Conservation (phyloP, 164 flowering plant genomes). For the Chimonanthus salicifolius region DNA sequence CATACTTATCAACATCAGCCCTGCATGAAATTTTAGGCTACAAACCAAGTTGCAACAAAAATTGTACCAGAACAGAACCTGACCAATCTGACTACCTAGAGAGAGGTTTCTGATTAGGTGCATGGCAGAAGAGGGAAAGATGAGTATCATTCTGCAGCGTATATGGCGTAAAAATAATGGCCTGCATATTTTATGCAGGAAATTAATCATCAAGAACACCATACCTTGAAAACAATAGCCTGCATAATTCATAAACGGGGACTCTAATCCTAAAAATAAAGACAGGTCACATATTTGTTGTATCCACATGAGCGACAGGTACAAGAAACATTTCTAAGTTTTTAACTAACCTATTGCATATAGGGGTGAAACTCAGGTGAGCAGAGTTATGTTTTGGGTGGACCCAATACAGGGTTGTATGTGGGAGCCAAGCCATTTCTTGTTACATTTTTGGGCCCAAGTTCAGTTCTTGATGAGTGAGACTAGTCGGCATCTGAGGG, state of each 20-base stretch:
- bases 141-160: slow-evolving; percentile 65
- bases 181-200: slow-evolving; percentile 39
- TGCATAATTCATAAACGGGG: no score
- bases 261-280: background rate
- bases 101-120: slow-evolving; percentile 45
- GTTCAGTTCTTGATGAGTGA: no score
- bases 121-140: slow-evolving; percentile 40
- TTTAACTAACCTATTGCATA: background rate
- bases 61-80: background rate
- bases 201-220: background rate
- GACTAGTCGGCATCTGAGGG: no score
- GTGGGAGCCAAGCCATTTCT: no score
- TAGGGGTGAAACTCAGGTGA: no score
- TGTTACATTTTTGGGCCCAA: no score
- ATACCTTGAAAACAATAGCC: background rate
- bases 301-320: no score
- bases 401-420: no score
- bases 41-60: slow-evolving; percentile 8
- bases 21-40: slow-evolving; percentile 35
- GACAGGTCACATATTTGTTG: background rate
- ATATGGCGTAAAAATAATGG: slow-evolving; percentile 61
- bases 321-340: no score
- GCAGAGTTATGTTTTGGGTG: no score
- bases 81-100: slow-evolving; percentile 42
- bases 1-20: slow-evolving; percentile 37